Conservation (phyloP, 2,329 filamentous ascomycete species). For the Chaetomiaceae sp. region DNA sequence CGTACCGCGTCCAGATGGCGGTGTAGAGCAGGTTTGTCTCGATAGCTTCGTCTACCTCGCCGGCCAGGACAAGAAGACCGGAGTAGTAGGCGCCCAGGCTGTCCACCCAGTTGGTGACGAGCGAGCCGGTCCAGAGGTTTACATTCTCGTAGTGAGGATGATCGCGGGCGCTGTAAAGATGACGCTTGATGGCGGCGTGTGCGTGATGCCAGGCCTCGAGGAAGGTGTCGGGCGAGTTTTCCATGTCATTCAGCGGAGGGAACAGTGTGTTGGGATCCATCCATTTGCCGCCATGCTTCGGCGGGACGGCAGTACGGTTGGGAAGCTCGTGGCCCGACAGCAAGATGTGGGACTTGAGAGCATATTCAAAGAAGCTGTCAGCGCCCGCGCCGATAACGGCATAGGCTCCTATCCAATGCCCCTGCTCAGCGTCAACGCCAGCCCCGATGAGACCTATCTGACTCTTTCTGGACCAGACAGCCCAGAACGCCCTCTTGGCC, state of each 20-base stretch:
- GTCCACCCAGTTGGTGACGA: slow-evolving; percentile 91
- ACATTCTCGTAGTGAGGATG: slow-evolving; percentile 93
- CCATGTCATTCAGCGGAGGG: slow-evolving; percentile 55
- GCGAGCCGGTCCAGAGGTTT: slow-evolving; percentile 81
- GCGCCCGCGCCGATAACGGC: slow-evolving; percentile 95
- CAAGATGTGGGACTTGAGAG: slow-evolving; percentile 87
- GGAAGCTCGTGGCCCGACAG: slow-evolving; percentile 69
- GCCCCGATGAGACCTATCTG: slow-evolving; percentile 83
- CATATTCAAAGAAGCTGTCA: slow-evolving; percentile 98
- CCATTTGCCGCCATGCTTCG: slow-evolving; percentile 38
- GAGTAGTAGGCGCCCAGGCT: slow-evolving; percentile 95
- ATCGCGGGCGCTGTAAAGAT: slow-evolving; percentile 79
- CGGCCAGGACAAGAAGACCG: slow-evolving; percentile 77
- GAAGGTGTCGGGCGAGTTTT: slow-evolving; percentile 73
- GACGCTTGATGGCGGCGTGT: slow-evolving; percentile 80
- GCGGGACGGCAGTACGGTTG: slow-evolving; percentile 45
- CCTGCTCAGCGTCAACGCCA: slow-evolving; percentile 83
- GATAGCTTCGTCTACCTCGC: slow-evolving; percentile 85
- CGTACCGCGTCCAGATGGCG: slow-evolving; percentile 90
- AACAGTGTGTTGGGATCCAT: slow-evolving; percentile 62
- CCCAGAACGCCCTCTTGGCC: slow-evolving; percentile 92
- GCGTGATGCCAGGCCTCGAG: slow-evolving; percentile 79
- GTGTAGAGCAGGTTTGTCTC: slow-evolving; percentile 87
- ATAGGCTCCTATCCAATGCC: slow-evolving; percentile 81
- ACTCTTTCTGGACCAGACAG: slow-evolving; percentile 87